Base-by-base conservation (phyloP, 345 rosid genomes). In the Rhodomyrtus tomentosa region DNA sequence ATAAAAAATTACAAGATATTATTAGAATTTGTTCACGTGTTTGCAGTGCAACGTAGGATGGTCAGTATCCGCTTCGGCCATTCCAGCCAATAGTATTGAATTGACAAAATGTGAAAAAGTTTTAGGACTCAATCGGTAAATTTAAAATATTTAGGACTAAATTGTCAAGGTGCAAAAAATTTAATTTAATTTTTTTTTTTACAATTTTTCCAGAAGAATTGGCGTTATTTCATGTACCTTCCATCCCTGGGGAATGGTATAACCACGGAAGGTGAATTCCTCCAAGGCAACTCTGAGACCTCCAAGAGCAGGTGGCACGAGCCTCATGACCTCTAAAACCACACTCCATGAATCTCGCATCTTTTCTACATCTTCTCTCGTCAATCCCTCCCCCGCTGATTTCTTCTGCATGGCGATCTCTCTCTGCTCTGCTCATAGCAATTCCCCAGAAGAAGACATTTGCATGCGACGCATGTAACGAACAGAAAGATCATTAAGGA, bases 211-310 rank as follows among this genome's bases (percentile, higher is more conserved):
- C 50, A 10, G 10, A 48, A 9, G 10, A 48, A 48, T 48, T 48
- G 50, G 50, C 10, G 12, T 48, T 48, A 11, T 48, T 48, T 48
- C 10, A 9, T 9, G 50, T 85, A 90, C 93, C 84, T 88, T 92
- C 95, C 94, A 92, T 14, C 91, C 91, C 86, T 88, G 58, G 20
- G 95, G 94, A 42, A 91, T 90, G 81, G 87, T 83, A 87, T 88
- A 90, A 14, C 91, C 91, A 0, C 85, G 86, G 29, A 68, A 91
- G 38, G 89, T 86, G 7, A 87, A 85, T 73, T 90, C 93, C 84
- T 82, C 89, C 32, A 90, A 40, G 36, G 90, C 89, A 58, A 79
- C 88, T 81, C 87, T 50, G 54, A 85, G 68, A 85, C 68, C 50
- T 52, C 87, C 87, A n/a, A 38, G 48, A 45, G 13, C 80, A 7